Evolutionary conservation across 805 yeast species (phyloP).

Genomic region (Kazachstania martiniae): DNA sequence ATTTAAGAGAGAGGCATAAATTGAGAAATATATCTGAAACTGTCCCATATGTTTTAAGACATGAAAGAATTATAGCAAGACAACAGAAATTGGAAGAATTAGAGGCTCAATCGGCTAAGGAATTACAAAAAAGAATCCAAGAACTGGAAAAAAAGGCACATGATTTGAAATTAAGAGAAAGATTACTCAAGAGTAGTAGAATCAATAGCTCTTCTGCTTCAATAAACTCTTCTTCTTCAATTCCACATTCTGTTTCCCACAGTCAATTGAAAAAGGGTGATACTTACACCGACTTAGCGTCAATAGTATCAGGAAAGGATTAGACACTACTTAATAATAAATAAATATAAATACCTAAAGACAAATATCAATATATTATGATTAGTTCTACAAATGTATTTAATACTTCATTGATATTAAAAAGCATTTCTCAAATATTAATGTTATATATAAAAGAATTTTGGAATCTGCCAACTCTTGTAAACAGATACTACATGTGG

Average conservation of each 20-base stretch:
- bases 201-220: constrained; percentile 13
- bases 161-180: constrained; percentile 58
- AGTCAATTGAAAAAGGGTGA: constrained; percentile 37
- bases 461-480: too few species aligned
- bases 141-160: constrained; percentile 67
- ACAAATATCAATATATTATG: too few species aligned
- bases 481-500: too few species aligned
- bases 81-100: constrained; percentile 71
- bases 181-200: constrained; percentile 27
- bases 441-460: too few species aligned
- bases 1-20: constrained; percentile 42
- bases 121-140: constrained; percentile 62
- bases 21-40: constrained; percentile 72
- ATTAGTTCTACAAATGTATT: too few species aligned
- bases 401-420: too few species aligned
- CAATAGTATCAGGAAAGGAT: constrained; percentile 28
- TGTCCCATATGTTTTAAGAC: constrained; percentile 73
- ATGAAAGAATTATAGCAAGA: constrained; percentile 61
- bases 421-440: too few species aligned
- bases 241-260: constrained; percentile 4
- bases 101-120: constrained; percentile 69
- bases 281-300: constrained; percentile 44
- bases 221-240: constrained; percentile 2
- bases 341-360: too few species aligned
- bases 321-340: too few species aligned